phyloP scores from a whole-genome alignment of 1,284 basidiomycete species.

The Somion occarium region DNA sequence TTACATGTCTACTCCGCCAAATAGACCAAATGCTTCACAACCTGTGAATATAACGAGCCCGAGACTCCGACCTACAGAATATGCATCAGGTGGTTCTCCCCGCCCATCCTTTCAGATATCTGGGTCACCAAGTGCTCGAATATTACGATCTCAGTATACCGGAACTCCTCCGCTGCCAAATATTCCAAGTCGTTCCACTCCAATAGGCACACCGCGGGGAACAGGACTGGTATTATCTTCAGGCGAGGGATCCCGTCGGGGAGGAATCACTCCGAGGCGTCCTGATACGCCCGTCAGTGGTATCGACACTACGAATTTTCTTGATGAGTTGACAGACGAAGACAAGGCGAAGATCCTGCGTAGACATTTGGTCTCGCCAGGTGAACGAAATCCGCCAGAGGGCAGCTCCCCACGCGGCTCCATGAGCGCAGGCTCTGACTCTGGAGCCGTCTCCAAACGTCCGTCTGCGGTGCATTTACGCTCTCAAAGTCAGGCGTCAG shows the following conservation, averaged over 20 bases:
- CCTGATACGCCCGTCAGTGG: constrained; percentile 24
- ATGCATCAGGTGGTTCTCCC: constrained; percentile 23
- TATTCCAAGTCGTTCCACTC: constrained; percentile 45
- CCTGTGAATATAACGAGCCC: constrained; percentile 55
- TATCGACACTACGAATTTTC: constrained; percentile 24
- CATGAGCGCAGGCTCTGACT: constrained; percentile 24
- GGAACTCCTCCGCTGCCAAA: constrained; percentile 63
- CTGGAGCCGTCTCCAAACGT: constrained; percentile 23
- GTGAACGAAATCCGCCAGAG: constrained; percentile 48
- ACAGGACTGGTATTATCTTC: constrained; percentile 13
- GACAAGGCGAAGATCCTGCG: constrained; percentile 81
- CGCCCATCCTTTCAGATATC: constrained; percentile 15
- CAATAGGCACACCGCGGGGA: constrained; percentile 27
- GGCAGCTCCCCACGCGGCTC: constrained; percentile 19
- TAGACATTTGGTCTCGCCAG: constrained; percentile 74
- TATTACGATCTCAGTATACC: constrained; percentile 57
- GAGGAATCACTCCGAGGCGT: constrained; percentile 29
- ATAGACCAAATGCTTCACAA: constrained; percentile 40
- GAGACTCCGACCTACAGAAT: constrained; percentile 20
- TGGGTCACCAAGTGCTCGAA: constrained; percentile 28
- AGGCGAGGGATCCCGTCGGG: constrained; percentile 21
- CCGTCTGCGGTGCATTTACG: constrained; percentile 32
- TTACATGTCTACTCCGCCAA: constrained; percentile 38
- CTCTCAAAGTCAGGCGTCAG: constrained; percentile 40
- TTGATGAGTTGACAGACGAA: constrained; percentile 66